A percentile compares a stretch with the other conserved stretches of the same genome.
Conservation (phyloP, 2,329 filamentous ascomycete genomes). For the Colletotrichum tofieldiae region DNA sequence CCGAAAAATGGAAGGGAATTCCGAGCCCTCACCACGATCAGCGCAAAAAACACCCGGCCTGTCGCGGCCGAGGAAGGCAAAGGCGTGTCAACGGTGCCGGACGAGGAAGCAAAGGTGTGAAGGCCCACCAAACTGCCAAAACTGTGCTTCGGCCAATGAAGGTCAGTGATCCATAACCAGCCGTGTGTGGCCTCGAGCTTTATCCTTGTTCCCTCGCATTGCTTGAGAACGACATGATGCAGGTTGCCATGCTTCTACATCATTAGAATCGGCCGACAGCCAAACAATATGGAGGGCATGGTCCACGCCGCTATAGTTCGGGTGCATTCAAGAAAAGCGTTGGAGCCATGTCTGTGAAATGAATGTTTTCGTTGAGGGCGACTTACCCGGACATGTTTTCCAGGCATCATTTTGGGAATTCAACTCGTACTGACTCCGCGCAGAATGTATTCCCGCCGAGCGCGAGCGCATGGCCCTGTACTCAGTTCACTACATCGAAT, state of each 20-base stretch:
- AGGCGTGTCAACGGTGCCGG: slow-evolving; percentile 9
- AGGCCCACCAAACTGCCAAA: slow-evolving; percentile 7
- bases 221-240: no score
- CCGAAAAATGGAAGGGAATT: slow-evolving; percentile 11
- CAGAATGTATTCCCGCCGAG: slow-evolving; percentile 6
- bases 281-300: no score
- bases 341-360: no score
- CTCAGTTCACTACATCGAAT: slow-evolving; percentile 14
- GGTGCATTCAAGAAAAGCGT: no score
- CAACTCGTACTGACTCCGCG: background rate
- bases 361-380: no score
- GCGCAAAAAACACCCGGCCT: slow-evolving; percentile 6
- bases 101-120: slow-evolving; percentile 10
- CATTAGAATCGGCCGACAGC: no score
- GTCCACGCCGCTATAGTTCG: no score
- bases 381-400: no score
- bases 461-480: slow-evolving; percentile 12
- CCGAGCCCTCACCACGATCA: slow-evolving; percentile 10
- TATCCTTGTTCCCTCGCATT: no score
- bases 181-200: no score
- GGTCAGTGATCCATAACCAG: background rate
- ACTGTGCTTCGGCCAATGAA: slow-evolving; percentile 12
- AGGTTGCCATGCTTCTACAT: no score
- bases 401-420: no score
- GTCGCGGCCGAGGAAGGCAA: slow-evolving; percentile 11